phyloP scores from a whole-genome alignment of 345 rosid genomes.

The Corymbia maculata region DNA sequence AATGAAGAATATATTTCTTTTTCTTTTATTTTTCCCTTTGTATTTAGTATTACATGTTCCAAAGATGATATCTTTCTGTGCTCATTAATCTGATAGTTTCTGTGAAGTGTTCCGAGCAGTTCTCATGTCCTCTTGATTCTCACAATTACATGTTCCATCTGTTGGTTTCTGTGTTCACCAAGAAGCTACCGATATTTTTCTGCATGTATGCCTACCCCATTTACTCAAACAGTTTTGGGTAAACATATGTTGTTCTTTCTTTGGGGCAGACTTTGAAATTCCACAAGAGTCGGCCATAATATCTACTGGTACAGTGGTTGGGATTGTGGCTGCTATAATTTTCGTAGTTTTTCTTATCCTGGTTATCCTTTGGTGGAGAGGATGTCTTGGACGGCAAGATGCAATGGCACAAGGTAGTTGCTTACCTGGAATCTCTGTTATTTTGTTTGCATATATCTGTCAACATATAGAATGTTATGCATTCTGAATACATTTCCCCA shows the following conservation, averaged over 20 bases:
- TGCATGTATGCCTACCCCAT: not conserved
- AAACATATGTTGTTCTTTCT: not conserved
- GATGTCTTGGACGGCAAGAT: not conserved
- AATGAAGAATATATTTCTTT: not conserved
- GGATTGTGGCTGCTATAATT: not conserved
- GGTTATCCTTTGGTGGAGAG: constrained; percentile 6
- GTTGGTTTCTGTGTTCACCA: not conserved
- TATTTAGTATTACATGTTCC: not conserved
- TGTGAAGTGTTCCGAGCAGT: not conserved
- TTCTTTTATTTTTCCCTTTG: not conserved
- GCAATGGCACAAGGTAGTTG: not conserved
- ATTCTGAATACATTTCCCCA: not conserved
- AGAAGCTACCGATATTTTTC: not conserved
- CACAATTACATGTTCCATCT: not conserved
- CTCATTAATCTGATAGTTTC: not conserved
- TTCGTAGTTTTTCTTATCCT: not conserved
- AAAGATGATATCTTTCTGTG: not conserved
- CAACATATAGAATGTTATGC: not conserved
- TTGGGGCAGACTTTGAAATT: not conserved
- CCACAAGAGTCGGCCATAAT: not conserved
- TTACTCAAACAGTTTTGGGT: not conserved
- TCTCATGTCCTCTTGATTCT: not conserved
- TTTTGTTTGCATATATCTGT: not conserved
- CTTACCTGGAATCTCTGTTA: not conserved
- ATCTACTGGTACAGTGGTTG: not conserved